A percentile compares a stretch with the other conserved stretches of the same genome.
Evolutionary conservation across 495 filamentous ascomycete species (phyloP).

Genomic region (Aspergillus egyptiacus): DNA sequence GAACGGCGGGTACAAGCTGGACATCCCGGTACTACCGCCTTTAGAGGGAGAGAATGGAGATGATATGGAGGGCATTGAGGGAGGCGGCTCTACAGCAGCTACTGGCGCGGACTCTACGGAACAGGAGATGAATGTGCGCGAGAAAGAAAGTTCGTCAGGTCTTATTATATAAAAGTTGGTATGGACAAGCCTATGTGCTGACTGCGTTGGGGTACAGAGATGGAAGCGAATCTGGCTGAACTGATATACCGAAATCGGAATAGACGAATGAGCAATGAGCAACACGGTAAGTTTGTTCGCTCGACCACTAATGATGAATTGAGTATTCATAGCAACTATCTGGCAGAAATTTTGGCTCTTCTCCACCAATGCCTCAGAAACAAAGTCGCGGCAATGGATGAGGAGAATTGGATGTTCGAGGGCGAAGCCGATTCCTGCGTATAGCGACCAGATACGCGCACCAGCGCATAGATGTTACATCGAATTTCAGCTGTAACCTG

Average conservation of each 20-base stretch:
- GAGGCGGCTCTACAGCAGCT: too few species aligned
- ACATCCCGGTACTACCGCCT: conserved; percentile 52
- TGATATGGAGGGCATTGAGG: conserved; percentile 40
- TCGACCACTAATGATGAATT: neutral
- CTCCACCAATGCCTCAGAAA: conserved; percentile 65
- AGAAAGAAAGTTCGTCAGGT: conserved; percentile 43
- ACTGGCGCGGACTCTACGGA: conserved; percentile 23
- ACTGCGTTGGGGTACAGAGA: conserved; percentile 26
- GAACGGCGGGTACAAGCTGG: conserved; percentile 69
- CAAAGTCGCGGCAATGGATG: conserved; percentile 65
- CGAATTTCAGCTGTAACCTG: conserved; percentile 5
- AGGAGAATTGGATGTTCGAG: conserved; percentile 92
- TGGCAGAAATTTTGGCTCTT: conserved; percentile 62
- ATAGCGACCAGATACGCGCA: conserved; percentile 6
- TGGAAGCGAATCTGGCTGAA: conserved; percentile 44
- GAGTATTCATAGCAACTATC: conserved; percentile 19
- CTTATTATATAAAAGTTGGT: neutral
- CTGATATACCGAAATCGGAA: conserved; percentile 57
- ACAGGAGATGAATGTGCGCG: conserved; percentile 29
- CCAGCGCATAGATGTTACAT: conserved; percentile 19
- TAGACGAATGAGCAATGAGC: conserved; percentile 54
- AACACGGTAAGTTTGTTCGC: conserved; percentile 51
- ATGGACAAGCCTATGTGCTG: neutral
- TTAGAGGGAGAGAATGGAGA: conserved; percentile 50
- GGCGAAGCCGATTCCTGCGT: conserved; percentile 48